Percentiles rank a stretch among this genome's conserved stretches.
Conservation (phyloP, 2,329 filamentous ascomycete genomes). For the Setomelanomma holmii region DNA sequence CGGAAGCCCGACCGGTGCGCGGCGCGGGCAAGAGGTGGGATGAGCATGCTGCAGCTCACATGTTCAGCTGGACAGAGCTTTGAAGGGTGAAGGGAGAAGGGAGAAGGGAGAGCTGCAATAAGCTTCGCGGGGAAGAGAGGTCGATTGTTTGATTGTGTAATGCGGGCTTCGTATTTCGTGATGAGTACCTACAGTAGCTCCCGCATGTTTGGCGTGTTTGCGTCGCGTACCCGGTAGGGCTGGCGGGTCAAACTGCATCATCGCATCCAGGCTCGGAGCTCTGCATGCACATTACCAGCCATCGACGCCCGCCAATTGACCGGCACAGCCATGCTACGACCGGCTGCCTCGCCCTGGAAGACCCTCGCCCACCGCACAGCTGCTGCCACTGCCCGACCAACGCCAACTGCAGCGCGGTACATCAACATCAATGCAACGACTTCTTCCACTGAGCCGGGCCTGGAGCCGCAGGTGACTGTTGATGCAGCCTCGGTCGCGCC, state of each 20-base stretch:
- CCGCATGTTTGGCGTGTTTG: conserved; percentile 22
- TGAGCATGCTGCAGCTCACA: conserved; percentile 42
- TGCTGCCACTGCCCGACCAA: conserved; percentile 14
- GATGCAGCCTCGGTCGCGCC: conserved; percentile 28
- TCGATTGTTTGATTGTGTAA: not conserved
- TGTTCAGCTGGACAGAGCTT: conserved; percentile 19
- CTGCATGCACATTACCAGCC: conserved; percentile 2
- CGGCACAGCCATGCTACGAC: conserved; percentile 40
- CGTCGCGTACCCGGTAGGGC: not conserved
- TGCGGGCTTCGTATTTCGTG: not conserved
- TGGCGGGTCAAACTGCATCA: conserved; percentile 3
- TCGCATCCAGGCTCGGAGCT: conserved; percentile 14
- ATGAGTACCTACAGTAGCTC: conserved; percentile 9
- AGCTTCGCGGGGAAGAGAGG: conserved; percentile 10
- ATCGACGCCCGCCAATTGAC: conserved; percentile 27
- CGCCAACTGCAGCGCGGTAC: conserved; percentile 39
- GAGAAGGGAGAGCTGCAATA: conserved; percentile 6
- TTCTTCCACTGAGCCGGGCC: conserved; percentile 49
- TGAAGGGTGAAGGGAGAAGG: not conserved
- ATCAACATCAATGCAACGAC: conserved; percentile 57
- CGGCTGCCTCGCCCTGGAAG: conserved; percentile 38
- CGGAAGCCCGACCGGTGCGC: conserved; percentile 37
- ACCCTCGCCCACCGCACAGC: conserved; percentile 26
- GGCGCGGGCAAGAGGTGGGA: conserved; percentile 45
- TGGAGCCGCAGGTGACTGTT: conserved; percentile 39